Evolutionary conservation across 2,329 filamentous ascomycete genomes (phyloP).

Genomic region (Uncinocarpus reesii): DNA sequence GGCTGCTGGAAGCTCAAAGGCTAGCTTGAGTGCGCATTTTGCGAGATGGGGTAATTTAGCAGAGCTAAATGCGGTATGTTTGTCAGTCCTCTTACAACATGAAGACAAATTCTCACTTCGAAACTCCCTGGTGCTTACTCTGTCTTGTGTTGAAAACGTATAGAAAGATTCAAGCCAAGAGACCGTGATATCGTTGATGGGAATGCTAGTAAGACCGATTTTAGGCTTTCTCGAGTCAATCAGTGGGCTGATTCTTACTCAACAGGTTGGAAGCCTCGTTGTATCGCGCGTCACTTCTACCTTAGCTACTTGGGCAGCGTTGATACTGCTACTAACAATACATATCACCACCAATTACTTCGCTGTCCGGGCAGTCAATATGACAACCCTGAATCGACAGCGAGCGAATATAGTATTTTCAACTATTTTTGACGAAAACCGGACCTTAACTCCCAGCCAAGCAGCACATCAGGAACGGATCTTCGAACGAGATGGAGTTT

Average conservation of each 20-base stretch:
- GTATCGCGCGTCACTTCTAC: slow-evolving; percentile 65
- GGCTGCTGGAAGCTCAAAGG: slow-evolving; percentile 80
- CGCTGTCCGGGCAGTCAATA: slow-evolving; percentile 72
- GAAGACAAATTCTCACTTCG: too few species aligned
- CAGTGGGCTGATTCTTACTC: not conserved
- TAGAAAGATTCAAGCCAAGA: slow-evolving; percentile 88
- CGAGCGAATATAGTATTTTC: slow-evolving; percentile 69
- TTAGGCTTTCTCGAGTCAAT: not conserved
- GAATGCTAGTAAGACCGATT: slow-evolving; percentile 55
- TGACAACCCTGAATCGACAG: slow-evolving; percentile 77
- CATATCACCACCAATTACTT: slow-evolving; percentile 80
- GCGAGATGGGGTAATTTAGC: slow-evolving; percentile 76
- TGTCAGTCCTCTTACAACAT: not conserved
- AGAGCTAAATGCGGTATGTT: slow-evolving; percentile 68
- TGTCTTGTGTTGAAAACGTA: slow-evolving; percentile 8
- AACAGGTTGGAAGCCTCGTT: slow-evolving; percentile 61
- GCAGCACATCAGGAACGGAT: slow-evolving; percentile 51
- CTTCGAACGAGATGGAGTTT: slow-evolving; percentile 54
- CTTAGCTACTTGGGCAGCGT: slow-evolving; percentile 59
- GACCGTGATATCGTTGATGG: slow-evolving; percentile 78
- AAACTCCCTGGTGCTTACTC: not conserved
- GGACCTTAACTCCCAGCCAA: slow-evolving; percentile 49
- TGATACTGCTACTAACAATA: slow-evolving; percentile 60
- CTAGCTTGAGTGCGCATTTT: slow-evolving; percentile 84
- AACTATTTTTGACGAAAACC: slow-evolving; percentile 38